Evolutionary conservation across 495 filamentous ascomycete species (phyloP).

Genomic region (Alectoria sarmentosa): DNA sequence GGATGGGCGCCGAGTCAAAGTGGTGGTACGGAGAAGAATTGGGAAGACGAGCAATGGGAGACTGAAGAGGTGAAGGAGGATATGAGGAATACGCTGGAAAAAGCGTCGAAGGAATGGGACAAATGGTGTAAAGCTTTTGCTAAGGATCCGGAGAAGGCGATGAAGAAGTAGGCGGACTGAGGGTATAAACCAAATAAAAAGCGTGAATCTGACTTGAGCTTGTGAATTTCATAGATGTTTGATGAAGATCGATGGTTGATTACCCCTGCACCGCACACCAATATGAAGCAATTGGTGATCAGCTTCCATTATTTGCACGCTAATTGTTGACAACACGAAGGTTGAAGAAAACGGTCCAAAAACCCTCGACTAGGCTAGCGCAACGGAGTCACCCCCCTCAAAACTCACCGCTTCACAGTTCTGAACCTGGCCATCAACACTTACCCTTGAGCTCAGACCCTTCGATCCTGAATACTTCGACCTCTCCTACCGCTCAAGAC

Average conservation of each 20-base stretch:
- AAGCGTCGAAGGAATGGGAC: constrained; percentile 35
- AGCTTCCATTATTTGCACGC: too few relatives aligned
- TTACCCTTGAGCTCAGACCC: too few relatives aligned
- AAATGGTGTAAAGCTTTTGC: constrained; percentile 33
- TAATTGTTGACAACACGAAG: not conserved
- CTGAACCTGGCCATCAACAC: not conserved
- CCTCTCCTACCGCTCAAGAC: too few relatives aligned
- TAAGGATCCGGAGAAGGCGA: constrained; percentile 33
- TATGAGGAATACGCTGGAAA: constrained; percentile 29
- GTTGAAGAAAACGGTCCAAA: not conserved
- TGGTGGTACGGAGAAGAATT: constrained; percentile 28
- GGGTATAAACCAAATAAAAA: not conserved
- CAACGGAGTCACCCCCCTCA: not conserved
- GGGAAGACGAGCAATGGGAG: constrained; percentile 38
- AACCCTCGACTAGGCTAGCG: not conserved
- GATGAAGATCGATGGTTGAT: too few relatives aligned
- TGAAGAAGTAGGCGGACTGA: constrained; percentile 27
- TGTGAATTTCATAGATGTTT: too few relatives aligned
- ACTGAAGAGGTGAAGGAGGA: constrained; percentile 34
- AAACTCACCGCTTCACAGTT: not conserved
- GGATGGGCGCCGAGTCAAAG: constrained; percentile 33
- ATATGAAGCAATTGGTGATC: not conserved
- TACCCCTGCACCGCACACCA: too few relatives aligned
- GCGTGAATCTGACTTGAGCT: too few relatives aligned
- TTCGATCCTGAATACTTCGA: too few relatives aligned